These are phyloP conservation scores for Cladosporium sp. DNA, from an alignment of 2,329 filamentous ascomycete species.

Conservation along the genomic window DNA sequence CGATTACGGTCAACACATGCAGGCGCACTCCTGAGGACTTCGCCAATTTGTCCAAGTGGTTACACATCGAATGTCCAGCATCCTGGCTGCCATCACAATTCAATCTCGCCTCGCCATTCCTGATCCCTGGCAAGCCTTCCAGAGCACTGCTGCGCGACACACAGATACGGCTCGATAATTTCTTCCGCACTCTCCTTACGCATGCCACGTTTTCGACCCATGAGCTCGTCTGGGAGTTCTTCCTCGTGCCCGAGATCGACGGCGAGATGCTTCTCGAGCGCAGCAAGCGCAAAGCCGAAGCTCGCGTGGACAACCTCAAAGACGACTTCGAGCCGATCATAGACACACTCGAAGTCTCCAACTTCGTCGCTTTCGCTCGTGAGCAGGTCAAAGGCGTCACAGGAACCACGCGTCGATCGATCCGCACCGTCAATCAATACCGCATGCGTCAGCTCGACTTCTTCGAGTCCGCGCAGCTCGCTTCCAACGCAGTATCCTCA, in stretches of 20 bases:
- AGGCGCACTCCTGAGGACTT: constrained; percentile 86
- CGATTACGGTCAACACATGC: constrained; percentile 92
- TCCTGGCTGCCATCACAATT: constrained; percentile 86
- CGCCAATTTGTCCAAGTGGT: constrained; percentile 80
- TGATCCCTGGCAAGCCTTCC: constrained; percentile 89
- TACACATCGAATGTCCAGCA: constrained; percentile 86
- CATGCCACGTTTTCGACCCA: constrained; percentile 95
- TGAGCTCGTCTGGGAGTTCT: constrained; percentile 98
- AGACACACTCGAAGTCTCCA: constrained; percentile 78
- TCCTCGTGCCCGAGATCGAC: constrained; percentile 91
- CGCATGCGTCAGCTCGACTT: constrained; percentile 67
- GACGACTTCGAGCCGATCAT: constrained; percentile 84
- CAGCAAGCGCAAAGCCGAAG: constrained; percentile 81
- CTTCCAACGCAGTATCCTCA: constrained; percentile 53
- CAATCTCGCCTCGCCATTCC: constrained; percentile 81
- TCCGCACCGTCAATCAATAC: constrained; percentile 74
- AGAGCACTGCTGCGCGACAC: constrained; percentile 82
- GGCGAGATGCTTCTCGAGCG: constrained; percentile 86
- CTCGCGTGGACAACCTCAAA: constrained; percentile 76
- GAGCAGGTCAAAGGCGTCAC: constrained; percentile 87
- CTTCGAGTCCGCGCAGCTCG: constrained; percentile 62
- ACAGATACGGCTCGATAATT: constrained; percentile 82
- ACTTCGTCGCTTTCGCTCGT: constrained; percentile 86
- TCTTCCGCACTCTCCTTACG: constrained; percentile 79
- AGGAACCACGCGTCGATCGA: constrained; percentile 76